Evolutionary conservation across 495 filamentous ascomycete genomes (phyloP), one percentile per base, ranked within the genome.

Genomic region (Usnea hakonensis): DNA sequence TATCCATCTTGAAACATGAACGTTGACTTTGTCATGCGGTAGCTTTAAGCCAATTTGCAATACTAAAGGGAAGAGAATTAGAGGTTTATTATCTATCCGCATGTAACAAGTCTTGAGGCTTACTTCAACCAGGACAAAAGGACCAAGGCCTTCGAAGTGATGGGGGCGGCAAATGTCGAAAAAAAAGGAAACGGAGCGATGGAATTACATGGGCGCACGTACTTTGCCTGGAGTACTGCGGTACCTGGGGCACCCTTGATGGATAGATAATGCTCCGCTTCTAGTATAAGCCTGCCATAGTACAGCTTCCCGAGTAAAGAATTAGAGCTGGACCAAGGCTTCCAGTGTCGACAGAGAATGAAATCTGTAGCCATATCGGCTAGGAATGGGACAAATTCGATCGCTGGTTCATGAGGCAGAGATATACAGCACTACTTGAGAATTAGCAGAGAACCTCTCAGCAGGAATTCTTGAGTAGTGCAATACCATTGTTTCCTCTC

Each of bases 401-500:
- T 52, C 2, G 28, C 19, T 14, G 23, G 8, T 52, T 52, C 48
- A 52, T 19, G 28, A 52, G 28, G 87, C 85, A 0, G 87, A 87
- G 63, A 90, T 90, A 68, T 90, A 90, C 83, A 90, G 84, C 37
- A 89, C 87, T 68, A 57, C 7, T 44, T 53, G 23, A 33, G 37
- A 33, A 50, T 71, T 41, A 40, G 38, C 43, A 16, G 19, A 48
- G 14, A 35, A 43, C 23, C 32, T 4, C 16, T 33, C 46, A 8
- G 21, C 35, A 5, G 26, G 10, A 32, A 44, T 7, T 36, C 1
- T 19, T 16, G 35, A 28, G 21, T 36, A 38, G 30, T 41, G 52
- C 64, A 72, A 62, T 66, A 96, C 94, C 94, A 65, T 97, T 98
- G 73, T 98, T 98, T 64, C 94, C 94, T 67, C 94, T 81, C 21